Percentiles rank a stretch among this genome's conserved stretches.
Conservation (phyloP, 2,329 filamentous ascomycete genomes). For the Tolypocladium tundrense region DNA sequence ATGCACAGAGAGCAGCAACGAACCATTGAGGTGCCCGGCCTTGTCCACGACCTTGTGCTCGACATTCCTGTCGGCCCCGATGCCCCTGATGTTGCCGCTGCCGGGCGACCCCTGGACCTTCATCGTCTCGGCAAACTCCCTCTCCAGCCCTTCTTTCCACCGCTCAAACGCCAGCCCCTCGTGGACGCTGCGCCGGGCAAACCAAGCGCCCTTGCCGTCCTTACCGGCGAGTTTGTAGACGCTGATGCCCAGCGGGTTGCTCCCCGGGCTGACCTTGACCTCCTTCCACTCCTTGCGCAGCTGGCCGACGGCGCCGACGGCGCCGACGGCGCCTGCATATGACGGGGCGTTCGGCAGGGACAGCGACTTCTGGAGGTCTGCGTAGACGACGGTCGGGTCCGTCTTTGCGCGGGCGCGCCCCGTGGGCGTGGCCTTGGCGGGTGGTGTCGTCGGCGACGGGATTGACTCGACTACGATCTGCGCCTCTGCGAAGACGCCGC, state of each 20-base stretch:
- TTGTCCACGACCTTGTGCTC: constrained; percentile 51
- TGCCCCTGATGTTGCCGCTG: constrained; percentile 68
- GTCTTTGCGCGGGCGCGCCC: constrained; percentile 45
- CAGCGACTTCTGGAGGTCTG: constrained; percentile 40
- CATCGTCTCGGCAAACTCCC: constrained; percentile 72
- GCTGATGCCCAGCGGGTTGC: constrained; percentile 66
- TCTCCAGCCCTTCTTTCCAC: constrained; percentile 67
- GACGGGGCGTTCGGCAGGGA: constrained; percentile 29
- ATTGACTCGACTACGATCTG: constrained; percentile 70
- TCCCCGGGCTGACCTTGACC: constrained; percentile 57
- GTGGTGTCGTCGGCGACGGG: constrained; percentile 35
- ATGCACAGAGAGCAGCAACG: background rate
- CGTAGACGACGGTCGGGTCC: constrained; percentile 39
- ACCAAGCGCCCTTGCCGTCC: constrained; percentile 83
- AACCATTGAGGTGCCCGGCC: constrained; percentile 53
- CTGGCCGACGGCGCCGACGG: constrained; percentile 33
- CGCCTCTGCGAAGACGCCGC: constrained; percentile 52
- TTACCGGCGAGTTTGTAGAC: constrained; percentile 72
- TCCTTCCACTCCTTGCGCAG: constrained; percentile 85
- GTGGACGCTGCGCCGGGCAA: constrained; percentile 75
- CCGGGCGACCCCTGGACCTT: constrained; percentile 60
- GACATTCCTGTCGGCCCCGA: constrained; percentile 68
- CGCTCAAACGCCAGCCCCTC: constrained; percentile 65
- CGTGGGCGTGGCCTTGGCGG: constrained; percentile 26
- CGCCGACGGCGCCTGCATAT: constrained; percentile 32